Percentiles rank a stretch among this genome's conserved stretches.
Conservation (phyloP, 2,329 filamentous ascomycete species). For the Apiospora arundinis region DNA sequence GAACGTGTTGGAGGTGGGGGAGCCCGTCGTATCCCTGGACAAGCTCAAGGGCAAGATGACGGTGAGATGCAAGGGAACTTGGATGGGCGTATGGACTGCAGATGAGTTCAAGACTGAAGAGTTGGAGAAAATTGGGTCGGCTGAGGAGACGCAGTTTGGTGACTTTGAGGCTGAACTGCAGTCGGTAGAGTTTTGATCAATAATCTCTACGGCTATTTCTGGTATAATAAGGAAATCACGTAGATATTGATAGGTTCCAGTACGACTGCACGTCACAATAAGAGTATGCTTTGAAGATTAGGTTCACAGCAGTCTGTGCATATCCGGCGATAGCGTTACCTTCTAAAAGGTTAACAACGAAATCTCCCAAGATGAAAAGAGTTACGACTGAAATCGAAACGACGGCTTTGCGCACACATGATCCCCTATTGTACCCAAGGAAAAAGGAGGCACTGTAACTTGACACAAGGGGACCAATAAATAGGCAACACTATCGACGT, state of each 20-base stretch:
- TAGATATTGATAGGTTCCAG: background rate
- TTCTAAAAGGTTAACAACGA: too few species aligned
- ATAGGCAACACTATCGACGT: too few species aligned
- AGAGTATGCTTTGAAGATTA: background rate
- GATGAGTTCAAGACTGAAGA: background rate
- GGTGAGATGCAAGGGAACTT: slow-evolving; percentile 45
- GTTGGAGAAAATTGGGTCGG: background rate
- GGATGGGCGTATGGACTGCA: slow-evolving; percentile 44
- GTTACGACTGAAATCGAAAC: too few species aligned
- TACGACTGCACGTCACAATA: background rate
- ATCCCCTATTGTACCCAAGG: too few species aligned
- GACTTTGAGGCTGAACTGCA: slow-evolving; percentile 5
- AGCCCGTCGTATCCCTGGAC: slow-evolving; percentile 43
- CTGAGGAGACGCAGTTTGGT: background rate
- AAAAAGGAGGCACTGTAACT: too few species aligned
- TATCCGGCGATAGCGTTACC: background rate
- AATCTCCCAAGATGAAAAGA: too few species aligned
- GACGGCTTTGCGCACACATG: too few species aligned
- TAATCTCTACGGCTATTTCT: too few species aligned
- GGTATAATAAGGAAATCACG: background rate
- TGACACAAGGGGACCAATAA: too few species aligned
- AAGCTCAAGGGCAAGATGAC: slow-evolving; percentile 41
- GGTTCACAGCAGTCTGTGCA: background rate
- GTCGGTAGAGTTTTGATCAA: slow-evolving; percentile 5
- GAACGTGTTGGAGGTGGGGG: slow-evolving; percentile 45